Percentiles rank a stretch among this genome's conserved stretches.
Conservation (phyloP, 441 rosid genomes). For the Daphne laureola region DNA sequence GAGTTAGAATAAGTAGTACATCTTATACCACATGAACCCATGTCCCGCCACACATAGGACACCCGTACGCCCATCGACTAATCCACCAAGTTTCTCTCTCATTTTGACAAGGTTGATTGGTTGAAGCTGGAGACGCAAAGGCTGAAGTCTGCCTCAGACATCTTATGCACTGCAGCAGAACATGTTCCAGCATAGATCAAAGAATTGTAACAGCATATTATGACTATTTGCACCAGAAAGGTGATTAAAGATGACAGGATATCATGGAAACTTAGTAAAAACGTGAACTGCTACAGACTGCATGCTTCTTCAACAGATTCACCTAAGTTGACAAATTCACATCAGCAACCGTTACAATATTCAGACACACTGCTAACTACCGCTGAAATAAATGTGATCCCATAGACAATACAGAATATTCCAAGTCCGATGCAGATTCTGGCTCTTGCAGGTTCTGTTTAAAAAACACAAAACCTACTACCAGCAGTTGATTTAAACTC, state of each 20-base stretch:
- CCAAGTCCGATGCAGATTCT: too few species aligned
- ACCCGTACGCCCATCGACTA: conserved; percentile 95
- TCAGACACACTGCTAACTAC: too few species aligned
- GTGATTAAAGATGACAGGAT: not conserved
- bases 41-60: conserved; percentile 98
- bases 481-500: too few species aligned
- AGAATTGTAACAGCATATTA: too few species aligned
- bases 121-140: conserved; percentile 56
- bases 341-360: too few species aligned
- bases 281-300: too few species aligned
- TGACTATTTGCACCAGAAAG: not conserved
- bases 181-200: not conserved
- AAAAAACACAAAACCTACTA: too few species aligned
- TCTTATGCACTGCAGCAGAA: conserved; percentile 79
- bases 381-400: too few species aligned
- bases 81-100: conserved; percentile 92
- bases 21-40: conserved; percentile 96
- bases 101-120: conserved; percentile 42
- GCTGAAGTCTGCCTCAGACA: conserved; percentile 97
- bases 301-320: too few species aligned
- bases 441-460: too few species aligned
- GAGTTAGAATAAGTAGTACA: not conserved
- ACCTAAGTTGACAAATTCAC: too few species aligned
- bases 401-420: too few species aligned
- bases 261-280: not conserved